A percentile compares a stretch with the other conserved stretches of the same genome.
phyloP scores from a whole-genome alignment of 208 protist genomes.

The Wallacemonas sp. region DNA sequence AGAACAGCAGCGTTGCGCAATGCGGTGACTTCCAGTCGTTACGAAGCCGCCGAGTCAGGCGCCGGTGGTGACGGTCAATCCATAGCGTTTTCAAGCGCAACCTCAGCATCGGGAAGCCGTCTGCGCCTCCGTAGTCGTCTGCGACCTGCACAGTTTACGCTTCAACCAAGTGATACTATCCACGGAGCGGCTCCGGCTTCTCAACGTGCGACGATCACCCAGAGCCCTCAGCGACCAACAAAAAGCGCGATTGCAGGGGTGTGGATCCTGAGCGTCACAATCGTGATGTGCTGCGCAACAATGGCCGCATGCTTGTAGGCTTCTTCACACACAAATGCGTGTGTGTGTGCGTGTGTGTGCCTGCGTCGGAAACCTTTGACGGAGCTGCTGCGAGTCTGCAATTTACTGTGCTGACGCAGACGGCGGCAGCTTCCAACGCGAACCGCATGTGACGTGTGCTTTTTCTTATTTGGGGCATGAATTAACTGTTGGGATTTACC shows the following conservation, averaged over 20 bases:
- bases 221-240: not conserved
- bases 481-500: too few relatives aligned
- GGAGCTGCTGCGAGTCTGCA: too few relatives aligned
- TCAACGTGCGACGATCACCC: not conserved
- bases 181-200: not conserved
- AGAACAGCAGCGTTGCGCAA: conserved; percentile 33
- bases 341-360: not conserved
- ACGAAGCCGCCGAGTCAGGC: conserved; percentile 16
- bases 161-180: not conserved
- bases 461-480: too few relatives aligned
- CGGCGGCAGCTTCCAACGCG: too few relatives aligned
- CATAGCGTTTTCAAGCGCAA: conserved; percentile 22
- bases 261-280: conserved; percentile 28
- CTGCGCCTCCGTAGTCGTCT: conserved; percentile 37
- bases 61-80: conserved; percentile 5
- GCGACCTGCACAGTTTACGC: conserved; percentile 31
- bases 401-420: too few relatives aligned
- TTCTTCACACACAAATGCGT: not conserved
- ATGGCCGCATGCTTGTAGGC: conserved; percentile 14
- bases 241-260: conserved; percentile 2
- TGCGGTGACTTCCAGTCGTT: conserved; percentile 20
- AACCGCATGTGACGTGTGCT: too few relatives aligned
- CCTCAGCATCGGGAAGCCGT: conserved; percentile 13
- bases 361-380: too few relatives aligned
- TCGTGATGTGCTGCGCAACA: conserved; percentile 24